These are phyloP conservation scores for Leishmania amazonensis DNA, from an alignment of 208 protist genomes.

Conservation along the genomic window DNA sequence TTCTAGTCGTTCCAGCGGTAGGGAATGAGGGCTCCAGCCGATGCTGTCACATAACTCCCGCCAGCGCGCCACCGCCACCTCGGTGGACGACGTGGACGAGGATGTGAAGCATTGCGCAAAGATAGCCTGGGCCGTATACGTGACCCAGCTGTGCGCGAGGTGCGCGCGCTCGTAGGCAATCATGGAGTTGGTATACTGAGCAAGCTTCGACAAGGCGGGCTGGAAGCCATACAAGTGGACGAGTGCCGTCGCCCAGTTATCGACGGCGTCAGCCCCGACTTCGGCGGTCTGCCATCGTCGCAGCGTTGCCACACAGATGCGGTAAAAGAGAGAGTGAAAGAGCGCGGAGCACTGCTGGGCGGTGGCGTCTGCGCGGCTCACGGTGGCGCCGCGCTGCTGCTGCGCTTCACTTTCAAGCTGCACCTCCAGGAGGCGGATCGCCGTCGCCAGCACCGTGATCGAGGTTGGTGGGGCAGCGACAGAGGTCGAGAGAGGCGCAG, in stretches of 20 bases:
- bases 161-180: conserved; percentile 22
- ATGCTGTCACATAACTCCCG: conserved; percentile 44
- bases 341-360: conserved; percentile 3
- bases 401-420: conserved; percentile 20
- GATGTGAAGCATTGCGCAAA: conserved; percentile 43
- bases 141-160: conserved; percentile 35
- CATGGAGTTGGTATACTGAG: conserved; percentile 28
- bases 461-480: conserved; percentile 9
- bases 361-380: neutral
- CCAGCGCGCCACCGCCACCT: conserved; percentile 38
- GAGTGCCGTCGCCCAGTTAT: conserved; percentile 42
- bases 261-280: conserved; percentile 27
- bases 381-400: conserved; percentile 10
- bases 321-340: conserved; percentile 30
- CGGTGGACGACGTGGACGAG: conserved; percentile 11
- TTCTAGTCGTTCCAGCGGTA: conserved; percentile 45
- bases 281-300: conserved; percentile 23
- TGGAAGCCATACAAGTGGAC: conserved; percentile 54
- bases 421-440: conserved; percentile 24
- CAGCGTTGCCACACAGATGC: conserved; percentile 28
- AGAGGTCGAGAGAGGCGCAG: neutral
- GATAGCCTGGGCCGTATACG: conserved; percentile 50
- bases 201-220: conserved; percentile 18
- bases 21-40: conserved; percentile 58
- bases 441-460: conserved; percentile 23